Evolutionary conservation across 1,139 yeast species (phyloP), one percentile per base, ranked within the genome.

Genomic region (Diutina mesorugosa): DNA sequence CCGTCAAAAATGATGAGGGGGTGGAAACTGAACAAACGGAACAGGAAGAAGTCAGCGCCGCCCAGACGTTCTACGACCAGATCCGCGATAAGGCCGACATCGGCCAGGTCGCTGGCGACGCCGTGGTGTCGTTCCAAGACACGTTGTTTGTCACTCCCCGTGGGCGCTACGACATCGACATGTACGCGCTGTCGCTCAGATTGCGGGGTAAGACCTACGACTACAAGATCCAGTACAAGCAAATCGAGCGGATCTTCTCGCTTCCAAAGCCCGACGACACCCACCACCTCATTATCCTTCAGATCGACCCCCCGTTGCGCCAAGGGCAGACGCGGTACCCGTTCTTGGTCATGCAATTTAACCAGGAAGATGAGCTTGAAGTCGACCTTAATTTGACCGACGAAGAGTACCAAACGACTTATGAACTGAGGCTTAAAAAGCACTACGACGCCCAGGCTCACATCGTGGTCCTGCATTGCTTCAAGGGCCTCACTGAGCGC

Each of bases 311-410:
- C 32, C 99, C 99, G 4, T 76, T 77, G 62, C 74, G 81, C 68
- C 81, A 93, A 72, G 99, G 99, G 58, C 98, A 93, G 73, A 95
- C 99, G 0, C 81, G 97, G 61, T 93, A 93, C 67, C 96, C 97
- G 55, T 95, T 90, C 69, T 74, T 93, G 67, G 95, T 90, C 10
- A 73, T 91, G 69, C 99, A 93, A 71, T 90, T 93, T 68, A 81
- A 85, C 59, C 83, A 84, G 60, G 96, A 90, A 62, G 99, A 93
- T 69, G 96, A 89, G 68, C 82, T 90, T 55, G 97, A 90, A 68
- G 85, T 93, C 55, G 97, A 90, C 67, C 77, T 95, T 62, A 91
- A 95, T 66, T 72, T 93, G 41, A 84, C 86, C 54, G 96, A 91
- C 54, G 89, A 81, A 57, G 97, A 88, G 64, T 90, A 83, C 67